Base-by-base conservation (phyloP, 2,329 filamentous ascomycete species). In the Diplodia sapinea region DNA sequence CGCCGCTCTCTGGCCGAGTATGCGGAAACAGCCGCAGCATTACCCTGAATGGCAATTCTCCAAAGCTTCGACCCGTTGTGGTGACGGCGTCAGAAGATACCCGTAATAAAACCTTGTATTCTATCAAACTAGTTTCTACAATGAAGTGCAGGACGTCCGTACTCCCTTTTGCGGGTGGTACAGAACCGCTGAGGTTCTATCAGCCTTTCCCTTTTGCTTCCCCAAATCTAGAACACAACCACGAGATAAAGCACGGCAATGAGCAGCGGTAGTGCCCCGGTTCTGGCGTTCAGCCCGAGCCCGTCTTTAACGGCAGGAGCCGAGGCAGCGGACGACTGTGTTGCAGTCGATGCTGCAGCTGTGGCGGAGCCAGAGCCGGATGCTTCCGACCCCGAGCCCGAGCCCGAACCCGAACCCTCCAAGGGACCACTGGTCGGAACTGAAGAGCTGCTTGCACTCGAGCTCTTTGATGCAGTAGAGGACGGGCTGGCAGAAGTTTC, bases 51-150 rank as follows among this genome's bases (percentile, higher is more conserved):
- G 43, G 43, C 20, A 50, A 50, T 49, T 49, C 4, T 20, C 9
- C 11, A 40, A 49, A 50, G 15, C 43, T 62, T 50, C n/a, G 49
- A n/a, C 23, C 17, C 13, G 13, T 29, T 15, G n/a, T 50, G 57
- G 20, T 2, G 20, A 50, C 5, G 26, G 31, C 23, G 17, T 15
- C n/a, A 36, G 17, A n/a, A 11, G 11, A n/a, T 43, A 17, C 23
- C 43, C 17, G 33, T 33, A 50, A 49, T 62, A 62, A 62, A 51
- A 62, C 20, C 57, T 29, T 62, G 26, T 62, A 62, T 43, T 62
- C 38, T n/a, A 62, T 62, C 50, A 62, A 62, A 62, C 40, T 50
- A 55, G 11, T 50, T 50, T 62, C 40, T 62, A 62, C 43, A 50
- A 36, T 4, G 57, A 62, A 50, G 11, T 47, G 11, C 23, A 33